Evolutionary conservation across 2,329 filamentous ascomycete species (phyloP), one percentile per base, ranked within the genome.

Genomic region (Microsporum ferrugineum): DNA sequence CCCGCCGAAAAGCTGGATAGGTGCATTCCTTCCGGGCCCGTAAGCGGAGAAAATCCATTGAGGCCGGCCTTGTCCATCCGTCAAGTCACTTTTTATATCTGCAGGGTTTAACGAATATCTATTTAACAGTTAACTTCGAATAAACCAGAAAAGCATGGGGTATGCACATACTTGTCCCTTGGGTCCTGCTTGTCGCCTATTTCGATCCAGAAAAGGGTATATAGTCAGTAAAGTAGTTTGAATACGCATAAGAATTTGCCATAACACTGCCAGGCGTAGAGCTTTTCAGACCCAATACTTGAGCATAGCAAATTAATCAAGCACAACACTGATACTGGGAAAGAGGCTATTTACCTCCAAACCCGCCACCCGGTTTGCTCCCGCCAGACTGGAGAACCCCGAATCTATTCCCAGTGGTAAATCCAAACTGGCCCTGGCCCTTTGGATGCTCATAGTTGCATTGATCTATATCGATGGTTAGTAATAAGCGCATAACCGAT

Each of bases 1-100:
- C 1, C 90, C 91, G 59, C 90, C 90, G 68, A 96, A 91, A 0
- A 96, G 80, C 73, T 96, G 90, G 17, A 84, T 84, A 0, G 91
- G 91, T 1, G 88, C 84, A 67, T 91, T 83, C 68, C 79, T 81
- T 2, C 87, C 88, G 0, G 91, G 91, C 0, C 86, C 89, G 72
- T 96, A 97, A 27, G 87, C 82, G 0, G 91, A 96, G 29, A 96
- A 81, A 3, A 94, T 86, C 88, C 91, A 97, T 78, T 83, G 76
- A 17, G 92, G 92, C 6, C 82, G 81, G 63, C 94, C 89, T 27
- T 80, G 78, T 4, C 73, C 73, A 27, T 67, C 64, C 0, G 80
- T 82, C 53, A 95, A 78, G 69, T 95, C 90, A 59, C 76, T 75
- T 63, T 80, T 80, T 66, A 95, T 86, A 1, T 75, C 76, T 0